Evolutionary conservation across 345 rosid species (phyloP), one percentile per base, ranked within the genome.

Genomic region (Zanthoxylum bungeanum): DNA sequence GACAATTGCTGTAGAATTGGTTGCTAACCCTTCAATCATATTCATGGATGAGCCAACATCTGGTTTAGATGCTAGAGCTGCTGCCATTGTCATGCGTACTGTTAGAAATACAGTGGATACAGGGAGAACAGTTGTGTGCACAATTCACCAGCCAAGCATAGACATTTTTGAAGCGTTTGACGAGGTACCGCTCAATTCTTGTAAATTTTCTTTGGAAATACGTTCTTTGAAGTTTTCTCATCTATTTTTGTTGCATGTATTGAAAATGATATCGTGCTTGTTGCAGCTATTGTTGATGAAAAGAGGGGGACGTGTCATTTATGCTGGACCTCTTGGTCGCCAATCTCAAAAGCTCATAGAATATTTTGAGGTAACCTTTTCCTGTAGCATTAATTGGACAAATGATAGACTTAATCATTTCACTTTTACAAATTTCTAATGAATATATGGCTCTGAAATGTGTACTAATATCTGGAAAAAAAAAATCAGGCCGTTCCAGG

Each of bases 21-120:
- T 55, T 55, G 60, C 60, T 55, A 55, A 55, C 19, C 60, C 60
- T 14, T 55, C 60, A 7, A 91, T 93, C 61, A 89, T 93, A 77
- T 91, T 93, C 85, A 93, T 93, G 98, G 98, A 93, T 55, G 98
- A 93, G 71, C 98, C 98, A 11, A 91, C 98, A 21, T 88, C 98
- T 60, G 98, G 98, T 59, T 97, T 93, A 66, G 97, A 91, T 82
- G 97, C 98, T 19, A 83, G 98, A 84, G 97, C 97, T 37, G 98
- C 98, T 0, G 98, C 98, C 7, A 89, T 93, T 71, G 98, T 93
- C 66, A 91, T 93, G 97, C 92, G 98, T 2, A 88, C 98, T 1
- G 96, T 93, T 34, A 91, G 98, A 74, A 91, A 93, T 66, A 93
- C 98, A 0, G 98, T 86, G 42, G 98, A 93, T 69, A 93, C 98